Conservation (phyloP, 2,329 filamentous ascomycete genomes). For the Malbranchea cinnamomea region DNA sequence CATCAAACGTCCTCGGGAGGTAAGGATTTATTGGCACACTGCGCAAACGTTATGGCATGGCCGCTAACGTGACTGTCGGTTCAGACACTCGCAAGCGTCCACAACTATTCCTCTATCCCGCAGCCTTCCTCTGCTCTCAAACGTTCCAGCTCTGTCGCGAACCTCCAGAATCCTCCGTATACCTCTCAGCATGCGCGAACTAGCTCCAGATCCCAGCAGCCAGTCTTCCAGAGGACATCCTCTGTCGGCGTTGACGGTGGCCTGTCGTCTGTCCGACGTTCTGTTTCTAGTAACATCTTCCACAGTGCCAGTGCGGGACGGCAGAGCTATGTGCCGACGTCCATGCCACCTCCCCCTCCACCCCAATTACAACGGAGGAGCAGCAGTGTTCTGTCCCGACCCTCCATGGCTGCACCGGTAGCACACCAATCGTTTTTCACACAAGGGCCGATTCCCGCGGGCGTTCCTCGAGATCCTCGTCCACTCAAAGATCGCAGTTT, state of each 20-base stretch:
- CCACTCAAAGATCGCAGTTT: constrained; percentile 69
- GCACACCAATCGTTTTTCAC: constrained; percentile 90
- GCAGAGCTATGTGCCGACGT: constrained; percentile 55
- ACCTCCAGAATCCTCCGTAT: constrained; percentile 47
- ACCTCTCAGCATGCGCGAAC: constrained; percentile 64
- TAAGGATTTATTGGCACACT: constrained; percentile 39
- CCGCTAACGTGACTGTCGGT: constrained; percentile 11
- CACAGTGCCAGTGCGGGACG: constrained; percentile 43
- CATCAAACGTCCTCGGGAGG: constrained; percentile 81
- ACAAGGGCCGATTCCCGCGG: constrained; percentile 64
- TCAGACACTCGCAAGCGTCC: constrained; percentile 70
- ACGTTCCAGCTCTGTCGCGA: constrained; percentile 65
- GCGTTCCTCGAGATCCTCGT: constrained; percentile 72
- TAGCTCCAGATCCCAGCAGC: constrained; percentile 73
- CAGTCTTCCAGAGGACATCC: constrained; percentile 71
- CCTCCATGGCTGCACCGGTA: constrained; percentile 51
- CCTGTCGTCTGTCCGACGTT: constrained; percentile 69
- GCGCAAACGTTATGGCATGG: not conserved
- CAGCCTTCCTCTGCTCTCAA: constrained; percentile 91
- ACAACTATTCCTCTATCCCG: constrained; percentile 69
- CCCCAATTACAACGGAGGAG: constrained; percentile 43
- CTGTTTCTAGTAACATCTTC: constrained; percentile 54
- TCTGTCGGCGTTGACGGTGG: constrained; percentile 70
- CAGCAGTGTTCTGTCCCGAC: constrained; percentile 73
- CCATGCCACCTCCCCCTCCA: constrained; percentile 34